Evolutionary conservation across 306 rosid genomes (phyloP).

Genomic region (Quercus agrifolia): DNA sequence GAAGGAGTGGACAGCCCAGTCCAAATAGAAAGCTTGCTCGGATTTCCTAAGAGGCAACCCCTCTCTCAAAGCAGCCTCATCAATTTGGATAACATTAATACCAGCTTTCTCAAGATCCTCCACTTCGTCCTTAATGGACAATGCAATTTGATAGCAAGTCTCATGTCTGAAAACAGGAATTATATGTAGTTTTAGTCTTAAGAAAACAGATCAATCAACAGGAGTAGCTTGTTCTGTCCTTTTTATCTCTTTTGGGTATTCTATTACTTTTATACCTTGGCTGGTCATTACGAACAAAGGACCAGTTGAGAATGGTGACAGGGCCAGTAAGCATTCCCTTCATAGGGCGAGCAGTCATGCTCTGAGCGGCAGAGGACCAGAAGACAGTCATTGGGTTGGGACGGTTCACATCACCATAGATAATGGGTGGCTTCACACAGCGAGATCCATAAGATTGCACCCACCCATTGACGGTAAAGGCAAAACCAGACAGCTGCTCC

Average conservation of each 20-base stretch:
- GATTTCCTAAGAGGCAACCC: conserved; percentile 87
- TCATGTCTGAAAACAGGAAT: conserved; percentile 47
- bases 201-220: not conserved
- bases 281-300: conserved; percentile 83
- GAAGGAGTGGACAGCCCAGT: conserved; percentile 96
- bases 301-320: conserved; percentile 96
- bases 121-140: conserved; percentile 91
- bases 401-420: conserved; percentile 95
- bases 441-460: conserved; percentile 97
- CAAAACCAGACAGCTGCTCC: conserved; percentile 79
- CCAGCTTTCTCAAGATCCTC: conserved; percentile 88
- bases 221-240: not conserved
- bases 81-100: conserved; percentile 78
- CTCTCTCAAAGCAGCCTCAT: conserved; percentile 93
- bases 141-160: conserved; percentile 84
- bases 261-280: conserved; percentile 52
- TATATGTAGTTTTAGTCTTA: conserved; percentile 9
- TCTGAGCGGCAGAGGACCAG: conserved; percentile 49
- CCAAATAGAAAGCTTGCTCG: conserved; percentile 79
- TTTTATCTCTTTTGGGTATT: not conserved
- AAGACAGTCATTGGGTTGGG: conserved; percentile 80
- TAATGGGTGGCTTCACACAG: conserved; percentile 96
- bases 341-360: conserved; percentile 69
- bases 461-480: conserved; percentile 89
- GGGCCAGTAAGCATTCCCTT: conserved; percentile 99